Percentiles rank a stretch among this genome's conserved stretches.
phyloP scores from a whole-genome alignment of 345 rosid species.

The Syzygium aromaticum region DNA sequence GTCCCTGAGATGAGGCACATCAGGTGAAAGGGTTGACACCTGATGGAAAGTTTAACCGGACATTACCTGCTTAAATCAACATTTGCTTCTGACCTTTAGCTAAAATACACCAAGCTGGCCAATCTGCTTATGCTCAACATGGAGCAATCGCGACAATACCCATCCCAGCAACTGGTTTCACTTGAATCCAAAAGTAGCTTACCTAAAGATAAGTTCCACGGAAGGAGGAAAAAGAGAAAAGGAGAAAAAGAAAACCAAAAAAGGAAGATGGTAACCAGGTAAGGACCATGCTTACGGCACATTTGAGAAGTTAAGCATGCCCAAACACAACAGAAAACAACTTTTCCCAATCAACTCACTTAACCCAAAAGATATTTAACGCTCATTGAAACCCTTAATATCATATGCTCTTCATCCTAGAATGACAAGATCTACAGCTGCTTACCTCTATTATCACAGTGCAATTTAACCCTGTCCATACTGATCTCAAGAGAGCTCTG shows the following conservation, averaged over 20 bases:
- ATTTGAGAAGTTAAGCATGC: conserved; percentile 2
- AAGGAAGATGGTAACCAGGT: conserved; percentile 11
- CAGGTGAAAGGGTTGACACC: not conserved
- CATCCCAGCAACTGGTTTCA: conserved; percentile 33
- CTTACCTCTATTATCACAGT: conserved; percentile 38
- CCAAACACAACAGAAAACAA: conserved; percentile 5
- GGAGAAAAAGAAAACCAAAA: not conserved
- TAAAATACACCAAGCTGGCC: conserved; percentile 16
- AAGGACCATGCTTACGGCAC: conserved; percentile 14
- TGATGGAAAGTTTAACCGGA: not conserved
- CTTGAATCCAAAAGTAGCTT: conserved; percentile 13
- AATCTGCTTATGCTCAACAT: conserved; percentile 20
- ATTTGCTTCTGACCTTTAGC: conserved; percentile 10
- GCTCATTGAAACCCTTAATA: conserved; percentile 2
- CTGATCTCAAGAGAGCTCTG: conserved; percentile 31
- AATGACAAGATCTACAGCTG: conserved; percentile 9
- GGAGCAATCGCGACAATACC: conserved; percentile 12
- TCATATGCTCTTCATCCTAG: conserved; percentile 11
- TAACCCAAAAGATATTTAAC: not conserved
- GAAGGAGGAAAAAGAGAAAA: not conserved
- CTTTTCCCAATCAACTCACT: not conserved
- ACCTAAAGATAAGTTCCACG: conserved; percentile 7
- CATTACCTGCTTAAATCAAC: conserved; percentile 32
- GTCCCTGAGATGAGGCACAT: not conserved
- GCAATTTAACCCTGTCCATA: conserved; percentile 27